Conservation (phyloP, 257 asterid genomes). For the Rauvolfia tetraphylla region DNA sequence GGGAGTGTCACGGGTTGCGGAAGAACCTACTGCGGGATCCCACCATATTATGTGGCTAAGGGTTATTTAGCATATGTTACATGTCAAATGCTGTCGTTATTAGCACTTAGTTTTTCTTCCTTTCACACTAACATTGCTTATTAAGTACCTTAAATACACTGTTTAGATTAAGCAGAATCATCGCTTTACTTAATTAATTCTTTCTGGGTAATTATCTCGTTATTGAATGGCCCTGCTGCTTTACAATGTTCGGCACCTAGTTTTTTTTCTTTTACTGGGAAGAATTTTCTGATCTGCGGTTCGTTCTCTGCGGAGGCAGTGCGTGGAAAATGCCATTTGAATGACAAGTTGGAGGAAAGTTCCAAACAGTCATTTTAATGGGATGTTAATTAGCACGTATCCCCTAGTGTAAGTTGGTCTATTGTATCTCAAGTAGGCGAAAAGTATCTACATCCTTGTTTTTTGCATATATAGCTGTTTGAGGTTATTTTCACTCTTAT, state of each 20-base stretch:
- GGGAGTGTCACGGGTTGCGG: slow-evolving; percentile 18
- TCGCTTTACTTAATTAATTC: background rate
- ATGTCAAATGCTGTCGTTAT: slow-evolving; percentile 13
- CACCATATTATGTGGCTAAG: background rate
- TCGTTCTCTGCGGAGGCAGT: no score
- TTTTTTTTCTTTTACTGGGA: background rate
- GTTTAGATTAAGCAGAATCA: background rate
- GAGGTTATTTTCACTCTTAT: no score
- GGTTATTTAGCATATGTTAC: background rate
- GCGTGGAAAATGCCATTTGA: no score
- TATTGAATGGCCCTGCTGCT: no score
- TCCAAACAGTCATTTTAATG: no score
- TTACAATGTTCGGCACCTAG: background rate
- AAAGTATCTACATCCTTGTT: no score
- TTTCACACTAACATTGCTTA: slow-evolving; percentile 9
- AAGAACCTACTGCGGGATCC: slow-evolving; percentile 14
- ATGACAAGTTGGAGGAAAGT: no score
- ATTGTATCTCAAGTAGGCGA: no score
- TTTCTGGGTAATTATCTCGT: background rate
- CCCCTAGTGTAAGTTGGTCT: no score
- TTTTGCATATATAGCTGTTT: no score
- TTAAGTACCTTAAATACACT: background rate
- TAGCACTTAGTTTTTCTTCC: background rate
- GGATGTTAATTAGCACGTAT: no score
- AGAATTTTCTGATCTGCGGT: no score